Evolutionary conservation across 352 stramenopile species (phyloP).

Genomic region (Hyaloperonospora arabidopsidis): DNA sequence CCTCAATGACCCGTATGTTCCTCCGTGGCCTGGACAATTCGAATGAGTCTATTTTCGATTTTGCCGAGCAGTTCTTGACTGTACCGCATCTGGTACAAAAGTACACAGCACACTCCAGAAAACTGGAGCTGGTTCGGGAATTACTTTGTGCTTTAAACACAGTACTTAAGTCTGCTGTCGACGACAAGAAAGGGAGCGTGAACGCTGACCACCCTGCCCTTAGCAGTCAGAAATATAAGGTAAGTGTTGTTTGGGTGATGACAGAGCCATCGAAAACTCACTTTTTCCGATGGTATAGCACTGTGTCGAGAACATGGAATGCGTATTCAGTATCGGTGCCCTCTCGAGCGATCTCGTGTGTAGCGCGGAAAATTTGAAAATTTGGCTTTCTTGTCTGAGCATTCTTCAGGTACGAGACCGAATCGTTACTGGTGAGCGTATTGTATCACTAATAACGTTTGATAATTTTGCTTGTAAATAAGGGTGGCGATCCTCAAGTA

Average conservation of each 20-base stretch:
- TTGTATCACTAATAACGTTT: constrained; percentile 4
- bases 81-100: constrained; percentile 73
- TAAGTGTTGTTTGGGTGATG: constrained; percentile 14
- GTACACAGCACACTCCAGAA: constrained; percentile 57
- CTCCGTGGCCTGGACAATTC: constrained; percentile 73
- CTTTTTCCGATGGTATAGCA: constrained; percentile 36
- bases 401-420: constrained; percentile 46
- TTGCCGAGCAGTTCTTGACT: constrained; percentile 81
- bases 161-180: constrained; percentile 51
- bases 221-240: constrained; percentile 85
- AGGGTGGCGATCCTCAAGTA: constrained; percentile 70
- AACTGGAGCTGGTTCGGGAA: constrained; percentile 55
- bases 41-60: constrained; percentile 84
- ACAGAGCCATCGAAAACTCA: not conserved
- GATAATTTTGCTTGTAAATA: constrained; percentile 8
- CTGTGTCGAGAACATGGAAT: constrained; percentile 82
- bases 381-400: constrained; percentile 66
- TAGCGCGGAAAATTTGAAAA: constrained; percentile 50
- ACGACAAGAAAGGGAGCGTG: constrained; percentile 30
- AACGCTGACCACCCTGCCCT: constrained; percentile 74
- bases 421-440: not conserved
- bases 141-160: constrained; percentile 53
- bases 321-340: constrained; percentile 72
- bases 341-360: constrained; percentile 76
- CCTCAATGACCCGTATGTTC: constrained; percentile 67